Conservation (phyloP, 768 basidiomycete genomes). For the Rhodotorula diobovata region DNA sequence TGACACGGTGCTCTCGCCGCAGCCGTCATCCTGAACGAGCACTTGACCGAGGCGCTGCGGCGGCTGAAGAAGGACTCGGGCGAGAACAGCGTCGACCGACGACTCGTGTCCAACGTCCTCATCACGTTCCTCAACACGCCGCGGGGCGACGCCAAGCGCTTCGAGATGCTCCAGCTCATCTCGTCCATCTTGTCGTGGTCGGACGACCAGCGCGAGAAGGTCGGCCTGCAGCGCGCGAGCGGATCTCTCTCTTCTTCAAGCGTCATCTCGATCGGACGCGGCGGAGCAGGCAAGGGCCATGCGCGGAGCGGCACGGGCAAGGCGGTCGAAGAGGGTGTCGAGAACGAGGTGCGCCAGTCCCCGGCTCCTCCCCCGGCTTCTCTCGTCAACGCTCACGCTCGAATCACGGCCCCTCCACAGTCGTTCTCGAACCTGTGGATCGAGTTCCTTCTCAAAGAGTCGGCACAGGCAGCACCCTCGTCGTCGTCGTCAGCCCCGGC, state of each 20-base stretch:
- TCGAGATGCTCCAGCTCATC: slow-evolving; percentile 88
- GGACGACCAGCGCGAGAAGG: slow-evolving; percentile 83
- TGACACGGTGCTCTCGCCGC: slow-evolving; percentile 9
- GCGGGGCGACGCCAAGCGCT: slow-evolving; percentile 86
- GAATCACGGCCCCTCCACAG: slow-evolving; percentile 50
- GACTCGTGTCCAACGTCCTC: slow-evolving; percentile 89
- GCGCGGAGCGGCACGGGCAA: slow-evolving; percentile 35
- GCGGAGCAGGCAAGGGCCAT: slow-evolving; percentile 29
- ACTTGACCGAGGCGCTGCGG: slow-evolving; percentile 94
- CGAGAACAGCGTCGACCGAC: slow-evolving; percentile 78
- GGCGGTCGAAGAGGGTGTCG: slow-evolving; percentile 37
- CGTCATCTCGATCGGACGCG: slow-evolving; percentile 27
- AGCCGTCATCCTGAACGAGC: slow-evolving; percentile 97
- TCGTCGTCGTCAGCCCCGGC: neutral
- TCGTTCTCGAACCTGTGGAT: slow-evolving; percentile 97
- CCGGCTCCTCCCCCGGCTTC: neutral
- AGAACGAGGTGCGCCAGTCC: slow-evolving; percentile 32
- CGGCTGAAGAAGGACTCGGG: slow-evolving; percentile 79
- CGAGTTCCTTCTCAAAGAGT: slow-evolving; percentile 93
- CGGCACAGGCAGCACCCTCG: slow-evolving; percentile 45
- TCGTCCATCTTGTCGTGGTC: slow-evolving; percentile 87
- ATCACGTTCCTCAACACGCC: slow-evolving; percentile 84
- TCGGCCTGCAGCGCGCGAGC: slow-evolving; percentile 57
- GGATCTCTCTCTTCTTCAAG: slow-evolving; percentile 20
- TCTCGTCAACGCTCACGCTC: neutral